Base-by-base conservation (phyloP, 1,284 basidiomycete genomes). In the Thecaphora thlaspeos region DNA sequence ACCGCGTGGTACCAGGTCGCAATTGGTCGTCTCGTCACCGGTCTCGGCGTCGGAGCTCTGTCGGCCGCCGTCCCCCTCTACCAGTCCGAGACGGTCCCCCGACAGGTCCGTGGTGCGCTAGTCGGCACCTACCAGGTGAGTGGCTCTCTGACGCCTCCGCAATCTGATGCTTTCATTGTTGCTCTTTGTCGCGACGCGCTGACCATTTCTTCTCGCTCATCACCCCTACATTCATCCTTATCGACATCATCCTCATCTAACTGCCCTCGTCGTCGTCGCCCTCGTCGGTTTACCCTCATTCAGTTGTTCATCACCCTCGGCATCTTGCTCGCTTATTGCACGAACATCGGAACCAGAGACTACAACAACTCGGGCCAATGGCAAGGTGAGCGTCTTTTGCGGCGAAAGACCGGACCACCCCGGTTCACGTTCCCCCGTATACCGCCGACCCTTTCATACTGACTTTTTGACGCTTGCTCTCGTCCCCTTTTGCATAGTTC, bases 1-100 rank as follows among this genome's bases (percentile, higher is more conserved):
- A 56, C 59, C 51, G 68, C 71, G 10, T 79, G 77, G 76, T 64
- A 72, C 26, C 76, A 79, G 53, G 49, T 81, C 46, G 79, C 79
- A 54, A 83, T 90, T 45, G 88, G 88, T n/a, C 60, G 71, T 38
- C 46, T 65, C 46, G 47, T 73, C 34, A 66, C 71, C 36, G 71
- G 70, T 67, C 60, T 71, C 42, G 68, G 68, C 28, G 64, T 70
- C 23, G 75, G 75, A 24, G 86, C 85, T 0, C 54, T 76, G 1
- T 63, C 84, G 43, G 86, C 87, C 34, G 87, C 86, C 1, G 88
- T 91, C 0, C 89, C 89, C 2, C 53, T 85, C 78, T 88, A 87
- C 73, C 85, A 87, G 81, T 85, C 86, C 8, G 88, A 89, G 77
- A 86, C 86, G 0, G 87, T 87, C 0, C 88, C 89, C 2, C 81